These are phyloP conservation scores for Trametes punicea DNA, from an alignment of 768 basidiomycete genomes.

Conservation along the genomic window DNA sequence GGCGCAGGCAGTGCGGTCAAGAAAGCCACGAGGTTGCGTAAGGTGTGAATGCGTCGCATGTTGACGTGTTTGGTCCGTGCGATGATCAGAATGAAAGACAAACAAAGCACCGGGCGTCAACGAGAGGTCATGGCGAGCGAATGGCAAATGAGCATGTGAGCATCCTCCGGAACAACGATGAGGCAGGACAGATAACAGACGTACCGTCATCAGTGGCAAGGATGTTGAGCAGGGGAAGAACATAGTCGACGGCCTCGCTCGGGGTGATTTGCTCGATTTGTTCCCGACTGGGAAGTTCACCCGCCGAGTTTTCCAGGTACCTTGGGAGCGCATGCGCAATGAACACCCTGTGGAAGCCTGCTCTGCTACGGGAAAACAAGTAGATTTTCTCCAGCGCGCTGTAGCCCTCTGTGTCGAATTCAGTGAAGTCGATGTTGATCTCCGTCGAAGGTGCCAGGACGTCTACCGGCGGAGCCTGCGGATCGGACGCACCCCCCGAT, in stretches of 20 bases:
- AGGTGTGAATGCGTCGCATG: constrained; percentile 1
- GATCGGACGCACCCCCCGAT: constrained; percentile 4
- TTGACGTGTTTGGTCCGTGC: constrained; percentile 15
- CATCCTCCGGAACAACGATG: neutral
- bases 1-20: constrained; percentile 6
- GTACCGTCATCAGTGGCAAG: constrained; percentile 85
- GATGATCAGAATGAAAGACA: neutral
- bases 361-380: constrained; percentile 78
- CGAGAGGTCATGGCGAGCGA: neutral
- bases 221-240: constrained; percentile 82
- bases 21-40: constrained; percentile 3
- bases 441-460: constrained; percentile 10
- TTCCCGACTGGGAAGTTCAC: constrained; percentile 11
- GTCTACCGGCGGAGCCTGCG: constrained; percentile 5
- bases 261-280: constrained; percentile 57
- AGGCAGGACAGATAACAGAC: constrained; percentile 22
- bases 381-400: constrained; percentile 90
- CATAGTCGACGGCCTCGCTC: constrained; percentile 88
- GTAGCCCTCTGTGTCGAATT: constrained; percentile 75
- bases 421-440: constrained; percentile 35
- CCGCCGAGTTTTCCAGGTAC: constrained; percentile 43
- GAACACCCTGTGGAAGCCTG: constrained; percentile 68
- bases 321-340: constrained; percentile 82
- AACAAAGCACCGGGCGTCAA: constrained; percentile 8
- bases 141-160: constrained; percentile 11